Evolutionary conservation across 495 filamentous ascomycete genomes (phyloP).

Genomic region (Aspergillus ostianus): DNA sequence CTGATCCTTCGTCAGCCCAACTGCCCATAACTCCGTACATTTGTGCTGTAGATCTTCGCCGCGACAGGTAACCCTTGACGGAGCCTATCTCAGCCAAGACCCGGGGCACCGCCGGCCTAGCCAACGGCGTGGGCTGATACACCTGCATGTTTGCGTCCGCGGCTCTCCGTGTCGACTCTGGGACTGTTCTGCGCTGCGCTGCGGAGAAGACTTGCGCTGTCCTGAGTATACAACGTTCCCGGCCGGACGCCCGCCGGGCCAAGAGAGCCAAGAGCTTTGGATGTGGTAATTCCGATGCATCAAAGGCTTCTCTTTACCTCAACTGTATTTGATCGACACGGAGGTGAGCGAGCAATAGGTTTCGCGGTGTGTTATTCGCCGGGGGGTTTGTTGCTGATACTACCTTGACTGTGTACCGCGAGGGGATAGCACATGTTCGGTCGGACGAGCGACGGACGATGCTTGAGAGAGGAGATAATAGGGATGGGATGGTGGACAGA

Average conservation of each 20-base stretch:
- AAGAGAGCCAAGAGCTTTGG: background rate
- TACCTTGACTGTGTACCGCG: background rate
- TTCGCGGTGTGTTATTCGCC: background rate
- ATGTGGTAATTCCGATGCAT: background rate
- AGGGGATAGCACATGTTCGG: background rate
- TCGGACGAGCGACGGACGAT: background rate
- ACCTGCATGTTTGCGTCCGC: background rate
- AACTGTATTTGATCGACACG: background rate
- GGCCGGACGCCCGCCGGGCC: slow-evolving; percentile 6
- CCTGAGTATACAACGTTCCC: background rate
- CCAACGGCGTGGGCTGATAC: background rate
- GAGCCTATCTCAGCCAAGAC: slow-evolving; percentile 2
- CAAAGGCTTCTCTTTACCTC: slow-evolving; percentile 3
- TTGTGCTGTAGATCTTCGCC: slow-evolving; percentile 4
- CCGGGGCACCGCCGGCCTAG: slow-evolving; percentile 3
- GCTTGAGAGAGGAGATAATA: background rate
- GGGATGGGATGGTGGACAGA: background rate
- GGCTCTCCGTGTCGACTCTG: background rate
- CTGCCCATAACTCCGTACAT: background rate
- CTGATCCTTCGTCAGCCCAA: background rate
- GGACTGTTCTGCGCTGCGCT: background rate
- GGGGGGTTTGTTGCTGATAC: background rate
- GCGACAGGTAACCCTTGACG: background rate
- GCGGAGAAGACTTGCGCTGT: slow-evolving; percentile 1
- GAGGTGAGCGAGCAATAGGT: background rate